phyloP scores from a whole-genome alignment of 306 rosid genomes.

The Citrullus amarus region DNA sequence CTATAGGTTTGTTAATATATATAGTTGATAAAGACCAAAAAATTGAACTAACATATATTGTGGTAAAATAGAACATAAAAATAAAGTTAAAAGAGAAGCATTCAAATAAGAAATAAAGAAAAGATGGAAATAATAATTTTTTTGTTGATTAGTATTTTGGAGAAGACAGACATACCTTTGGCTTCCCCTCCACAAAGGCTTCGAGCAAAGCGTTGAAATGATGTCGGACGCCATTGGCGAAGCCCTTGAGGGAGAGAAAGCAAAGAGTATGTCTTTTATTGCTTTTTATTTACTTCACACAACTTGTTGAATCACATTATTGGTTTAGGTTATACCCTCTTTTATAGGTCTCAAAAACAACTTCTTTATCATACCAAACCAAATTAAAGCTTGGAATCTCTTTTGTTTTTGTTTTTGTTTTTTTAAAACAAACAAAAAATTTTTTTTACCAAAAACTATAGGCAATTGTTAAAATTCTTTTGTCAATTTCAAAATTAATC shows the following conservation, averaged over 20 bases:
- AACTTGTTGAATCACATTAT: not conserved
- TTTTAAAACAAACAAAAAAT: not conserved
- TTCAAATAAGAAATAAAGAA: not conserved
- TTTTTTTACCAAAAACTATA: too few species aligned
- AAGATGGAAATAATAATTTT: not conserved
- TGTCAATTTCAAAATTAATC: too few species aligned
- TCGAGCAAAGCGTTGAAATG: not conserved
- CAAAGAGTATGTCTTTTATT: not conserved
- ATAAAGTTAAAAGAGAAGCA: not conserved
- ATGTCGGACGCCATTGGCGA: not conserved
- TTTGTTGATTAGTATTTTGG: not conserved
- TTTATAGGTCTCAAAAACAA: not conserved
- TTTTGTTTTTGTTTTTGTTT: not conserved
- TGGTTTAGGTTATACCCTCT: not conserved
- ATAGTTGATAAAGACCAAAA: not conserved
- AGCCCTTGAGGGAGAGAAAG: conserved; percentile 13
- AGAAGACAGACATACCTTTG: conserved; percentile 4
- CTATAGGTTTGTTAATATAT: too few species aligned
- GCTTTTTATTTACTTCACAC: not conserved
- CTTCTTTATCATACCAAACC: not conserved
- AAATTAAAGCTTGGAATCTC: not conserved
- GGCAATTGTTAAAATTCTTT: not conserved
- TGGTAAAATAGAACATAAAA: not conserved
- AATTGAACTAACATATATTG: not conserved
- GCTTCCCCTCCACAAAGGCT: not conserved